Evolutionary conservation across 441 rosid species (phyloP).

Genomic region (Adansonia madagascariensis): DNA sequence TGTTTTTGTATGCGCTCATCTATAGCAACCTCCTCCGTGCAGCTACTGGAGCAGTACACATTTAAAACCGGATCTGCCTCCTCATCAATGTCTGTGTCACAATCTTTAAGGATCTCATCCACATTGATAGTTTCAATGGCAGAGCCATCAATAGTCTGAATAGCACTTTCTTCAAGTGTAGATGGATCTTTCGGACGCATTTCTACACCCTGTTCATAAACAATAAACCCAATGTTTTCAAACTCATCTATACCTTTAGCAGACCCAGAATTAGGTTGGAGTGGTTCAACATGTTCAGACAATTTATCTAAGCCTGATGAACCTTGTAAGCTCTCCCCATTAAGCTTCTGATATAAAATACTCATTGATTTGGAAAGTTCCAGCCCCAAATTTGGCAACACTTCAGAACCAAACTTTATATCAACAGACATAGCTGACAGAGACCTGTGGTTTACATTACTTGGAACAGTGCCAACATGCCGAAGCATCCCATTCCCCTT

Average conservation of each 20-base stretch:
- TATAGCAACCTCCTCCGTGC: slow-evolving; percentile 27
- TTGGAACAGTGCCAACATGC: slow-evolving; percentile 58
- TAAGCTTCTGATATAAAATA: slow-evolving; percentile 63
- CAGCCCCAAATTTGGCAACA: slow-evolving; percentile 48
- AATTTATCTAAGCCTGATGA: slow-evolving; percentile 36
- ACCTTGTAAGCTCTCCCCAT: slow-evolving; percentile 47
- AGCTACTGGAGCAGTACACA: slow-evolving; percentile 15
- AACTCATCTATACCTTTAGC: slow-evolving; percentile 40
- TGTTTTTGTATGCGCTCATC: slow-evolving; percentile 39
- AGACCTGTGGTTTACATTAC: slow-evolving; percentile 37
- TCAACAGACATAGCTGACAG: slow-evolving; percentile 42
- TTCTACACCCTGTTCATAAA: slow-evolving; percentile 58
- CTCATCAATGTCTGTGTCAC: slow-evolving; percentile 36
- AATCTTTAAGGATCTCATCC: slow-evolving; percentile 59
- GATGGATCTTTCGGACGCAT: slow-evolving; percentile 39
- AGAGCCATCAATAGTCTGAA: slow-evolving; percentile 38
- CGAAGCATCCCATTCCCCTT: slow-evolving; percentile 38
- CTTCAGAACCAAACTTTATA: slow-evolving; percentile 50
- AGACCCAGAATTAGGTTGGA: slow-evolving; percentile 34
- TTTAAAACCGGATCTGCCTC: slow-evolving; percentile 26
- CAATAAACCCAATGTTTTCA: slow-evolving; percentile 44
- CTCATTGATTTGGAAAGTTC: slow-evolving; percentile 66
- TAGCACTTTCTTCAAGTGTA: slow-evolving; percentile 38
- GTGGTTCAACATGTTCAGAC: slow-evolving; percentile 33
- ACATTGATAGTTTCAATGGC: slow-evolving; percentile 55